Base-by-base conservation (phyloP, 1,139 yeast genomes). In the Candida sp. region DNA sequence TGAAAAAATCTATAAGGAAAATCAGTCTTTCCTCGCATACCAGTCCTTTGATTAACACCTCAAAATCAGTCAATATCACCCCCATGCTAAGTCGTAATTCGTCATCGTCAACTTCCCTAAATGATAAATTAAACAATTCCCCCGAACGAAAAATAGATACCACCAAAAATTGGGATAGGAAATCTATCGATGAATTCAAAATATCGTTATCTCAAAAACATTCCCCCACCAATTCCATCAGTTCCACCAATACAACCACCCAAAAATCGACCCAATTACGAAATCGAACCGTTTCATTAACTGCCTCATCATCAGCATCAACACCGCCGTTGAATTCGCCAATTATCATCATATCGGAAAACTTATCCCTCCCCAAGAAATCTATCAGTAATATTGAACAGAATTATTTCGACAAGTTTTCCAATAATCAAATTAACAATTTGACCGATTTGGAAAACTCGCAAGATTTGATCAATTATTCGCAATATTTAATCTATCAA, bases 251-350 rank as follows among this genome's bases (percentile, higher is more conserved):
- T 19, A 22, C 44, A 4, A 12, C 35, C 22, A 19, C 38, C 32
- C 21, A 41, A 7, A 32, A 33, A 6, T n/a, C 42, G 4, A 21
- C 19, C 33, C 33, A 23, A 33, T 22, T 40, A 39, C 30, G 50
- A 43, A 43, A 47, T 29, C 39, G 54, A 43, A 46, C 50, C 40
- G 38, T 46, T 36, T 49, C 53, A 33, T 48, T 49, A 33, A 43
- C 53, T 6, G 44, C 49, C 5, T 40, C 48, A 34, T 50, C 60
- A 7, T 60, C 61, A 8, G 49, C 73, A 0, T 56, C 68, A n/a
- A 68, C 74, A 3, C 71, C 75, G 1, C 65, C 70, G 3, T 52
- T 63, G 35, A 55, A 65, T 34, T 70, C 73, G 27, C 77, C 78
- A 33, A 60, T 71, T 35, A 67, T 73, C 34, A 71, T 75, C 1